phyloP scores from a whole-genome alignment of 768 basidiomycete genomes.

The Gymnopilus dilepis region DNA sequence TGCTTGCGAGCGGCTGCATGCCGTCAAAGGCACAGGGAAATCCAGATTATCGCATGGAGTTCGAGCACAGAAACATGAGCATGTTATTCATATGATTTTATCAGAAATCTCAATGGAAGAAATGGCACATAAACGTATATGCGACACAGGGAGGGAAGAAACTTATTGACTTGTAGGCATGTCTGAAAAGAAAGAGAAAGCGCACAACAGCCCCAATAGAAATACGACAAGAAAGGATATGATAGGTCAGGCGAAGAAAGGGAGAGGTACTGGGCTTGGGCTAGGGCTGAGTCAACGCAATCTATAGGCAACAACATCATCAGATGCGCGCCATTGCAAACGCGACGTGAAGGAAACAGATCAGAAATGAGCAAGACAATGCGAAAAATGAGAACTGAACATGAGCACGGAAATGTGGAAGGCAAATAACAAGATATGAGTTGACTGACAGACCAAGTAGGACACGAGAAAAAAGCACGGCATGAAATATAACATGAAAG shows the following conservation, averaged over 20 bases:
- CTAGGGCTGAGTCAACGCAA: not conserved
- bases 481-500: conserved; percentile 3
- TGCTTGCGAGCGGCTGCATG: too few species aligned
- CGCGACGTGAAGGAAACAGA: not conserved
- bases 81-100: conserved; percentile 2
- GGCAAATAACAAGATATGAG: not conserved
- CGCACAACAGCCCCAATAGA: not conserved
- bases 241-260: not conserved
- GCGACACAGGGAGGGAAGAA: not conserved
- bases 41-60: not conserved
- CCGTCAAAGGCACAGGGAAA: too few species aligned
- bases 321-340: not conserved
- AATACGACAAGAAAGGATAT: not conserved
- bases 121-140: not conserved
- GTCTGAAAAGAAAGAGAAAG: not conserved
- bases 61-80: not conserved
- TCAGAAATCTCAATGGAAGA: not conserved
- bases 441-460: not conserved
- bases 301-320: too few species aligned
- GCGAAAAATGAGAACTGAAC: conserved; percentile 2
- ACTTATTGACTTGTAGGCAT: not conserved
- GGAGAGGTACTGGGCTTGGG: not conserved
- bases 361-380: conserved; percentile 7
- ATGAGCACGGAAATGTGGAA: not conserved
- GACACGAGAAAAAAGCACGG: too few species aligned